Evolutionary conservation across 2,329 filamentous ascomycete genomes (phyloP).

Genomic region (Dryadomyces quercus-mongolicae): DNA sequence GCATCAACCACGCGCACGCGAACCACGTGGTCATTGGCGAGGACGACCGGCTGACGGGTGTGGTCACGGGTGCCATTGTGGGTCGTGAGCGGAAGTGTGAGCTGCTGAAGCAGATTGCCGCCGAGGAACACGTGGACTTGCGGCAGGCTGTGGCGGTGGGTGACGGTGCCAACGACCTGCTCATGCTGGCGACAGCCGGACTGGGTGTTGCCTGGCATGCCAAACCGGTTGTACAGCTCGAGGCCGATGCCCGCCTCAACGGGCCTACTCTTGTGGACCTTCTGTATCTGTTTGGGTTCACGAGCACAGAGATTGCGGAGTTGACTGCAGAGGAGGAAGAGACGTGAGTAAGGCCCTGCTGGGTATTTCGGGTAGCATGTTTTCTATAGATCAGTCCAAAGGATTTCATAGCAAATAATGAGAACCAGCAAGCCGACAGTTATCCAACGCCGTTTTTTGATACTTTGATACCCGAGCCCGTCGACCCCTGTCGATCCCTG

Average conservation of each 20-base stretch:
- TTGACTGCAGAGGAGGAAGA: slow-evolving; percentile 4
- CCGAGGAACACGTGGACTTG: slow-evolving; percentile 50
- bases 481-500: too few species aligned
- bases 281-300: slow-evolving; percentile 63
- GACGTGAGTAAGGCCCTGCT: neutral
- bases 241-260: slow-evolving; percentile 63
- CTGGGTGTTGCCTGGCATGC: slow-evolving; percentile 76
- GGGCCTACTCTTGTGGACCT: slow-evolving; percentile 58
- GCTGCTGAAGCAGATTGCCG: slow-evolving; percentile 58
- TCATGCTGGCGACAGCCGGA: slow-evolving; percentile 67
- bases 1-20: slow-evolving; percentile 77
- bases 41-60: slow-evolving; percentile 52
- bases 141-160: slow-evolving; percentile 63
- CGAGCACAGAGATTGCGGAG: slow-evolving; percentile 44
- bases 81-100: slow-evolving; percentile 64
- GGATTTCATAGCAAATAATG: neutral
- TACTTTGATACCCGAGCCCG: too few species aligned
- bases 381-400: neutral
- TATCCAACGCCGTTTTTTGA: too few species aligned
- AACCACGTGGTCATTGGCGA: slow-evolving; percentile 66
- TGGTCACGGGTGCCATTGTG: slow-evolving; percentile 60
- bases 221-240: slow-evolving; percentile 69
- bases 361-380: neutral
- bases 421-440: too few species aligned
- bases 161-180: slow-evolving; percentile 71